Conservation (phyloP, 768 basidiomycete species). For the Suillus luteus region DNA sequence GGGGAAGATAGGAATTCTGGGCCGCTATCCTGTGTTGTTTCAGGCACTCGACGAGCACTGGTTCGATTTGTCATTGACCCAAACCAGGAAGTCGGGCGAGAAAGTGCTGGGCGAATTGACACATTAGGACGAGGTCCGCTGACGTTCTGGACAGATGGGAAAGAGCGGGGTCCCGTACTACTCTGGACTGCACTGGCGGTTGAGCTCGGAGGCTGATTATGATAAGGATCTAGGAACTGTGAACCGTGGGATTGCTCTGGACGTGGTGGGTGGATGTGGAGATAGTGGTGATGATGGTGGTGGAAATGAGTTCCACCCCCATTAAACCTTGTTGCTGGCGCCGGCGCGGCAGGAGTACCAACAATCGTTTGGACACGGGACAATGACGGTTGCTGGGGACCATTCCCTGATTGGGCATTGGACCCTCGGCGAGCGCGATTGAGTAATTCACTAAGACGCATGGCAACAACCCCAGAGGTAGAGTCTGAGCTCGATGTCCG, state of each 20-base stretch:
- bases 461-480: not conserved
- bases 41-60: slow-evolving; percentile 1
- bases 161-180: not conserved
- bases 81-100: slow-evolving; percentile 9
- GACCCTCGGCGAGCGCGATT: slow-evolving; percentile 6
- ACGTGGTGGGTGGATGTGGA: slow-evolving; percentile 7
- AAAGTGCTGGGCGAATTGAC: slow-evolving; percentile 2
- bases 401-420: not conserved
- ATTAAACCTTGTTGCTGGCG: not conserved
- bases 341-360: not conserved
- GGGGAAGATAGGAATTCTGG: not conserved
- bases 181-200: not conserved
- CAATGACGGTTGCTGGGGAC: not conserved
- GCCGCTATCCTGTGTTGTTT: not conserved
- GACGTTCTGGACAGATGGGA: slow-evolving; percentile 1
- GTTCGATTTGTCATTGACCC: slow-evolving; percentile 8
- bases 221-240: slow-evolving; percentile 1
- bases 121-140: slow-evolving; percentile 4
- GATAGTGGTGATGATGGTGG: slow-evolving; percentile 6
- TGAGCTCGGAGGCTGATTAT: not conserved
- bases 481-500: slow-evolving; percentile 2
- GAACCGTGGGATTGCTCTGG: slow-evolving; percentile 7
- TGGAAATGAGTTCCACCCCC: slow-evolving; percentile 2
- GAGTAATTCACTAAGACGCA: not conserved
- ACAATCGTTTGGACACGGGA: not conserved